Conservation (phyloP, 2,329 filamentous ascomycete genomes). For the Cadophora sp. region DNA sequence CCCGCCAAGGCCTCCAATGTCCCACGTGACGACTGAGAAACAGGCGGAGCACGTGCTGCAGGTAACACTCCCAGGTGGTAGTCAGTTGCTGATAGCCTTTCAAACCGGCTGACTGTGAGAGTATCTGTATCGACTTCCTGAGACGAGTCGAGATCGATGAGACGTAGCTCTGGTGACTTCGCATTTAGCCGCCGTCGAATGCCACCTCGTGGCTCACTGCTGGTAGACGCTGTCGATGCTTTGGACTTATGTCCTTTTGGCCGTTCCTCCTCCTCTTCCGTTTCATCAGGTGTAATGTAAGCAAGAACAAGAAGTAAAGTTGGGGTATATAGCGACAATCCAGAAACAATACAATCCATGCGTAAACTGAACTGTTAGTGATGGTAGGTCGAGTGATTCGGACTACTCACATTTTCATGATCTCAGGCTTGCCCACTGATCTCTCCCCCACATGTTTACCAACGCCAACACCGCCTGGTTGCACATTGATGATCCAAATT, state of each 20-base stretch:
- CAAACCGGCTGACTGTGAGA: constrained; percentile 84
- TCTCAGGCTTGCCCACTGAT: constrained; percentile 81
- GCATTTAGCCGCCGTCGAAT: constrained; percentile 78
- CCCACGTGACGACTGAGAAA: constrained; percentile 67
- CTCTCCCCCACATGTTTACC: constrained; percentile 73
- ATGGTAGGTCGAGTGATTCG: neutral
- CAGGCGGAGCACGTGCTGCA: constrained; percentile 71
- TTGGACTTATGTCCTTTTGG: constrained; percentile 46
- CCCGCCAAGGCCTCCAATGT: constrained; percentile 79
- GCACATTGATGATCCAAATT: constrained; percentile 94
- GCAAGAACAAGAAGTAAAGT: constrained; percentile 90
- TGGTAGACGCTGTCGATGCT: constrained; percentile 54
- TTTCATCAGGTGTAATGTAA: constrained; percentile 74
- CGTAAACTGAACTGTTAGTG: constrained; percentile 68
- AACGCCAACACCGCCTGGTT: constrained; percentile 72
- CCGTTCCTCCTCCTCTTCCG: constrained; percentile 42
- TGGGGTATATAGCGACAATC: constrained; percentile 94
- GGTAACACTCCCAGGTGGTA: constrained; percentile 90
- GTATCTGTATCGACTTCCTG: constrained; percentile 87
- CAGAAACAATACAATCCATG: constrained; percentile 97
- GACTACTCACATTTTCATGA: constrained; percentile 84
- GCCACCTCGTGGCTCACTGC: constrained; percentile 68
- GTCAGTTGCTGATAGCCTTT: constrained; percentile 84
- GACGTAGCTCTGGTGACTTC: constrained; percentile 83
- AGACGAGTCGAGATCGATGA: constrained; percentile 86